Evolutionary conservation across 805 yeast genomes (phyloP).

Genomic region (Candida broadrunensis): DNA sequence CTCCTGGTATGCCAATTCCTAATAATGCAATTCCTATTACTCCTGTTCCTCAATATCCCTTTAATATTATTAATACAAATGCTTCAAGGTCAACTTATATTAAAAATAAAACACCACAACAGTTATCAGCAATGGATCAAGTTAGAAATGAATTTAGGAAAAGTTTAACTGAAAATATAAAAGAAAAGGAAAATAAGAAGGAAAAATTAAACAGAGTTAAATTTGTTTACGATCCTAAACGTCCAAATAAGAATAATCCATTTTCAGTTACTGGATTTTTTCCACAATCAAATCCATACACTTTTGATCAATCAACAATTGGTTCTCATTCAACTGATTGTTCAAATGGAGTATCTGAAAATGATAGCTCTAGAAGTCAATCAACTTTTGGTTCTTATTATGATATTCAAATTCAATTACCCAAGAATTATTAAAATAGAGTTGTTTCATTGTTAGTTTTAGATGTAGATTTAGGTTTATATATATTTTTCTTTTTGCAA

Average conservation of each 20-base stretch:
- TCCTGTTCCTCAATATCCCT: neutral
- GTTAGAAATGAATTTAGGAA: neutral
- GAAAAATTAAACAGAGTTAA: neutral
- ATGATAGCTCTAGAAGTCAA: slow-evolving; percentile 13
- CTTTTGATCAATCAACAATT: neutral
- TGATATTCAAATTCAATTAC: slow-evolving; percentile 29
- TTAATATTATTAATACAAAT: too few species aligned
- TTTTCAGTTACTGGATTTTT: slow-evolving; percentile 14
- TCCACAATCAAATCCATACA: slow-evolving; percentile 3
- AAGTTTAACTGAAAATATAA: slow-evolving; percentile 1
- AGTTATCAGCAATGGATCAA: neutral
- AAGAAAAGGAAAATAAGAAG: neutral
- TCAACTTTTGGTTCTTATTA: slow-evolving; percentile 17
- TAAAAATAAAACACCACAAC: slow-evolving; percentile 1
- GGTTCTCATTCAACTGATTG: neutral
- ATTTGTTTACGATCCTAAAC: slow-evolving; percentile 1
- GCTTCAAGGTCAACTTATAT: neutral
- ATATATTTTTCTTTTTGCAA: too few species aligned
- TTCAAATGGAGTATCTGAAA: neutral
- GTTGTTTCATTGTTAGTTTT: too few species aligned
- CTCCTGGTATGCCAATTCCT: slow-evolving; percentile 20
- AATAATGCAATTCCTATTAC: slow-evolving; percentile 19
- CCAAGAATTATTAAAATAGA: neutral
- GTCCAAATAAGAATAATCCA: slow-evolving; percentile 7
- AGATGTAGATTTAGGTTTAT: too few species aligned